These are phyloP conservation scores for Uncinocarpus reesii DNA, from an alignment of 2,329 filamentous ascomycete species.

Conservation along the genomic window DNA sequence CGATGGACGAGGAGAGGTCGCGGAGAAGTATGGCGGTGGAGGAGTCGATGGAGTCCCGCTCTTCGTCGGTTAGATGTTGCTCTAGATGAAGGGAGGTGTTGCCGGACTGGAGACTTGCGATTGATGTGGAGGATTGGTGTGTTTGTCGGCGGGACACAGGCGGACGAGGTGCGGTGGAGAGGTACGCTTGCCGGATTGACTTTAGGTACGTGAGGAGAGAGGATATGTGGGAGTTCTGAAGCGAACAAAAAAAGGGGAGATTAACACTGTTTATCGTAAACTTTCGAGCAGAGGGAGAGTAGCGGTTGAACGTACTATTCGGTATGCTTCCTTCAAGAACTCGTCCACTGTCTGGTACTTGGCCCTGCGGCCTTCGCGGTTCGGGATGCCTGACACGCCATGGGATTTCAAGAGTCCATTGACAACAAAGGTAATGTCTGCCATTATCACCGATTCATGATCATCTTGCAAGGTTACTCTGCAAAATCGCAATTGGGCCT, in stretches of 20 bases:
- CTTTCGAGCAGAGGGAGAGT: constrained; percentile 12
- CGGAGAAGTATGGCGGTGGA: constrained; percentile 77
- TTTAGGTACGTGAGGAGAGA: constrained; percentile 71
- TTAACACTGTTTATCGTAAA: too few species aligned
- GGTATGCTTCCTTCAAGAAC: constrained; percentile 88
- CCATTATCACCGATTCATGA: constrained; percentile 24
- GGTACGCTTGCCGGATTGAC: constrained; percentile 78
- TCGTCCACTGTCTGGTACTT: constrained; percentile 52
- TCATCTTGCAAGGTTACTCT: neutral
- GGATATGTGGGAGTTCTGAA: constrained; percentile 70
- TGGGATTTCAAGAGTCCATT: constrained; percentile 30
- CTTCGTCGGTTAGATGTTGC: constrained; percentile 62
- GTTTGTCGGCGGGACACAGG: constrained; percentile 34
- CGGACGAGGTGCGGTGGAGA: constrained; percentile 64
- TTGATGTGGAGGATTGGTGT: constrained; percentile 32
- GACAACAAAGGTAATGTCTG: constrained; percentile 33
- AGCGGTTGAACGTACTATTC: constrained; percentile 54
- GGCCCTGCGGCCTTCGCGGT: constrained; percentile 18
- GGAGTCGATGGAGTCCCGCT: constrained; percentile 78
- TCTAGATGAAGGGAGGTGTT: constrained; percentile 32
- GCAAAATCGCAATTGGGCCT: neutral
- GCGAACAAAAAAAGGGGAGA: constrained; percentile 15
- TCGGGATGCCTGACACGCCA: constrained; percentile 28
- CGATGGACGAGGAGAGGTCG: constrained; percentile 73
- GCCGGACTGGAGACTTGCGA: constrained; percentile 22